These are phyloP conservation scores for Globisporangium paddicum DNA, from an alignment of 352 stramenopile genomes.

Conservation along the genomic window DNA sequence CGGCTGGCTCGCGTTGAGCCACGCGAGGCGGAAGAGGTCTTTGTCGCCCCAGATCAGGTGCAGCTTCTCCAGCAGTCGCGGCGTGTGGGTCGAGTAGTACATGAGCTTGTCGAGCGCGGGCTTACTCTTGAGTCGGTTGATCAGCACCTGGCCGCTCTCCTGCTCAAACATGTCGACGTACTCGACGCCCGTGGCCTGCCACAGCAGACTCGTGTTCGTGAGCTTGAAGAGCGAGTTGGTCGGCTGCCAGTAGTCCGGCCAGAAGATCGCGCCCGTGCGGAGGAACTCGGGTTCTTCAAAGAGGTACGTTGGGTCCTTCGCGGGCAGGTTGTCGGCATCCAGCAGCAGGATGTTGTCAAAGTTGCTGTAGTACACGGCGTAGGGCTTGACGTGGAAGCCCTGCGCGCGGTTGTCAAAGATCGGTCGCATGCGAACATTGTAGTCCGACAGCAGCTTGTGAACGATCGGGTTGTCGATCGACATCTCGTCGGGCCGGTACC, in stretches of 20 bases:
- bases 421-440: conserved; percentile 69
- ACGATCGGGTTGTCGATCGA: conserved; percentile 78
- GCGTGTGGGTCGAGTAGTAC: conserved; percentile 78
- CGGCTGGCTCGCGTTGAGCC: conserved; percentile 68
- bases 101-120: conserved; percentile 80
- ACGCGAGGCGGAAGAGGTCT: conserved; percentile 80
- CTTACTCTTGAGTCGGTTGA: conserved; percentile 73
- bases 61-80: conserved; percentile 61
- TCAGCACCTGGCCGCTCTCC: conserved; percentile 82
- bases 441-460: conserved; percentile 57
- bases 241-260: conserved; percentile 82
- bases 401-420: conserved; percentile 75
- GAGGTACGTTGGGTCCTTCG: conserved; percentile 79
- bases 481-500: conserved; percentile 85
- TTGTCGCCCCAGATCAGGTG: conserved; percentile 87
- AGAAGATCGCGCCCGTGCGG: conserved; percentile 76
- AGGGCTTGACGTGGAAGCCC: conserved; percentile 81
- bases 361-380: conserved; percentile 83
- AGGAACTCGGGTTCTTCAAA: conserved; percentile 79
- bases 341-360: conserved; percentile 83
- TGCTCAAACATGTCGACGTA: conserved; percentile 85
- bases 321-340: conserved; percentile 78
- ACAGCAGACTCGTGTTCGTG: conserved; percentile 66
- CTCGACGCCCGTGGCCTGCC: conserved; percentile 65
- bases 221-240: conserved; percentile 80